Conservation (phyloP, 2,329 filamentous ascomycete genomes). For the Phoma herbarum region DNA sequence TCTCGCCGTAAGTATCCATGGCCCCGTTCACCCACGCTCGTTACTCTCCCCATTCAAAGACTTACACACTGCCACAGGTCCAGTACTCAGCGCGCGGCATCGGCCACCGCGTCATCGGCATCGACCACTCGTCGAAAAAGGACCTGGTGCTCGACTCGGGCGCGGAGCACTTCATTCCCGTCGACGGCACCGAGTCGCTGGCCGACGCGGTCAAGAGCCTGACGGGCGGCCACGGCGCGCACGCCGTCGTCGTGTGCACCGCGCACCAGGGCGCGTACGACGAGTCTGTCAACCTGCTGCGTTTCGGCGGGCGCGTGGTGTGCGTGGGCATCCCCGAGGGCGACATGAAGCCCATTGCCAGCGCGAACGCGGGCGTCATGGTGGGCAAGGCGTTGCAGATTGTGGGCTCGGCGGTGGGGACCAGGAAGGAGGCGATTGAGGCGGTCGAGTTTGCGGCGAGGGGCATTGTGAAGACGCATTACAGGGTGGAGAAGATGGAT, state of each 20-base stretch:
- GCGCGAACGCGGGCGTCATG: slow-evolving; percentile 53
- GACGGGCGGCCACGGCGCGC: slow-evolving; percentile 67
- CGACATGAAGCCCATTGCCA: slow-evolving; percentile 55
- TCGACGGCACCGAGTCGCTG: slow-evolving; percentile 62
- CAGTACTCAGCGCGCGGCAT: slow-evolving; percentile 69
- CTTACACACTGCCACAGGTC: neutral
- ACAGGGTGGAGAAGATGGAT: slow-evolving; percentile 57
- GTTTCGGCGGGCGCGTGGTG: slow-evolving; percentile 57
- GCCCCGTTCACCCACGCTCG: too few relatives aligned
- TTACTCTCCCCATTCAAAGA: neutral
- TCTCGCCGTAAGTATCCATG: slow-evolving; percentile 56
- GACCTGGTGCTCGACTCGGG: slow-evolving; percentile 69
- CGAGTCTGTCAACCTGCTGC: slow-evolving; percentile 51
- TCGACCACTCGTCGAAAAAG: slow-evolving; percentile 71
- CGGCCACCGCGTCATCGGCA: slow-evolving; percentile 70
- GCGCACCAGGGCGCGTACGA: slow-evolving; percentile 59
- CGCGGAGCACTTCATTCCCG: slow-evolving; percentile 71
- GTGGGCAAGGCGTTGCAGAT: slow-evolving; percentile 55
- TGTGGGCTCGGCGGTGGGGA: slow-evolving; percentile 58
- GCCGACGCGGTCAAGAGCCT: slow-evolving; percentile 64
- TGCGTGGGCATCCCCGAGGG: slow-evolving; percentile 60
- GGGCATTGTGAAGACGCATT: slow-evolving; percentile 59
- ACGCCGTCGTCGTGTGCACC: slow-evolving; percentile 66
- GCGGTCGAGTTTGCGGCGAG: slow-evolving; percentile 56
- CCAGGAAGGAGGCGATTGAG: slow-evolving; percentile 59